Conservation (phyloP, 257 asterid genomes). For the Plectranthus barbatus region DNA sequence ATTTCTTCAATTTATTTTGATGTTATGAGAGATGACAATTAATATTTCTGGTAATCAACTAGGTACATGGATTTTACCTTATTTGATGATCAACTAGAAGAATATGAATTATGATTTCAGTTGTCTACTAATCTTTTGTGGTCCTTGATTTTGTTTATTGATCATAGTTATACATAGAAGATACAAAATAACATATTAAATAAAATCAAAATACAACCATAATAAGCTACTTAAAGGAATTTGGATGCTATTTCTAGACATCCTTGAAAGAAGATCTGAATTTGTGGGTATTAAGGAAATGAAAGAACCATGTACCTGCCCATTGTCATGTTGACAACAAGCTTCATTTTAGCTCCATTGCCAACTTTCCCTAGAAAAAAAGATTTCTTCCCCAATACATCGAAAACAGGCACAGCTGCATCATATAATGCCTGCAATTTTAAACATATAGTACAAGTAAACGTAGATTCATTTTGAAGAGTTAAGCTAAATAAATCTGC, state of each 20-base stretch:
- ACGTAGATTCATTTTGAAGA: constrained; percentile 2
- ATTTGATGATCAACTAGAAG: no score
- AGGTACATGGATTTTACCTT: background rate
- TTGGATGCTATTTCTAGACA: background rate
- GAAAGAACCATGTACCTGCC: constrained; percentile 58
- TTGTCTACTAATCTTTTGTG: background rate
- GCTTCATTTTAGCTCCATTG: constrained; percentile 97
- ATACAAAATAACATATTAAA: background rate
- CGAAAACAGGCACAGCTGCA: constrained; percentile 69
- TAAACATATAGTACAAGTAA: constrained; percentile 7
- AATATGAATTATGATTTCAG: background rate
- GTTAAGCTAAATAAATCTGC: background rate
- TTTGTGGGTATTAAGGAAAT: background rate
- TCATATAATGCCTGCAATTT: constrained; percentile 59
- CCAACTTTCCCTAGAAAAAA: constrained; percentile 83
- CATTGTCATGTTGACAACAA: constrained; percentile 96
- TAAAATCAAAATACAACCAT: background rate
- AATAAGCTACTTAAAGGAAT: background rate
- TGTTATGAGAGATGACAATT: background rate
- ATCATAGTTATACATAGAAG: background rate
- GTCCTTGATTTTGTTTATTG: no score
- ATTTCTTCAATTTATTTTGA: background rate
- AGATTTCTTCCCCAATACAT: constrained; percentile 82
- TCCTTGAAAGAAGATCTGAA: background rate
- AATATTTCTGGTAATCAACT: background rate